Percentiles rank a stretch among this genome's conserved stretches.
These are phyloP conservation scores for Gossypium davidsonii DNA, from an alignment of 441 rosid species.

Conservation along the genomic window DNA sequence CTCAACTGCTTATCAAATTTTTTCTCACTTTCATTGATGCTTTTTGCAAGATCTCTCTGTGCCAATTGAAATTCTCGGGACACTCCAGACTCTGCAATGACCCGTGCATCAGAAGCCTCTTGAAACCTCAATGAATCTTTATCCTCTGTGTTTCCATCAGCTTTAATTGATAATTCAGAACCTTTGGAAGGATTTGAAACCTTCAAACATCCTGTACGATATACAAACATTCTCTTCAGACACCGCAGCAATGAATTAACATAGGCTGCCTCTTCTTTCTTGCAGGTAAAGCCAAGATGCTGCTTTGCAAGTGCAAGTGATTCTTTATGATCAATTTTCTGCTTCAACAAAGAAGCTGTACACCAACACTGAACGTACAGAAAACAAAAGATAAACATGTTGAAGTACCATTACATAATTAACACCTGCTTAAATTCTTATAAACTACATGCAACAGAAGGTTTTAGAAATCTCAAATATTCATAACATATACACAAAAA, in stretches of 20 bases:
- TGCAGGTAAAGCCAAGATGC: conserved; percentile 59
- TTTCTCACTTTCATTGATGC: conserved; percentile 43
- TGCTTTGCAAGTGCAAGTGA: conserved; percentile 62
- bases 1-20: conserved; percentile 41
- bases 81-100: conserved; percentile 25
- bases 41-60: conserved; percentile 39
- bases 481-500: neutral
- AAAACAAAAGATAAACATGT: neutral
- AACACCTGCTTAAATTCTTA: neutral
- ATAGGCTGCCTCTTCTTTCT: conserved; percentile 52
- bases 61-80: conserved; percentile 22
- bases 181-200: conserved; percentile 24
- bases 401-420: neutral
- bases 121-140: conserved; percentile 22
- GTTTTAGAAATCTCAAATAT: neutral
- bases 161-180: conserved; percentile 27
- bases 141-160: conserved; percentile 20
- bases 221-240: conserved; percentile 54
- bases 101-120: conserved; percentile 28
- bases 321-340: conserved; percentile 52
- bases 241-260: conserved; percentile 45
- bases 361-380: conserved; percentile 60
- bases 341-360: conserved; percentile 63
- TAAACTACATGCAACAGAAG: neutral
- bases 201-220: conserved; percentile 24